Conservation (phyloP, 257 asterid genomes). For the Solanum piurae region DNA sequence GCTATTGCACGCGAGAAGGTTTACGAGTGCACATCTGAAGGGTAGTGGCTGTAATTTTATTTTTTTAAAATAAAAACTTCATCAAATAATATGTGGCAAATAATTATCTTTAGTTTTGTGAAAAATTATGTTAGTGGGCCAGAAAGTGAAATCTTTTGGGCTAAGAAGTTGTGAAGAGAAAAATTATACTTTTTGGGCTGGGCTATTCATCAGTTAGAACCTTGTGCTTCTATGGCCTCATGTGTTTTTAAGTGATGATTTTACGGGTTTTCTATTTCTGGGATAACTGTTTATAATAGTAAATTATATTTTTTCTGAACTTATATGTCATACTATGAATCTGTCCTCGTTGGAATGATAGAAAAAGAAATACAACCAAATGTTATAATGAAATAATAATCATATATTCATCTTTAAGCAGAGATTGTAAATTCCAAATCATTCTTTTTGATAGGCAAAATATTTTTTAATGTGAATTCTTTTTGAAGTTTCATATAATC, state of each 20-base stretch:
- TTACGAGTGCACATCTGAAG: not conserved
- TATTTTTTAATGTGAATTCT: too few relatives aligned
- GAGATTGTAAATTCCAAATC: not conserved
- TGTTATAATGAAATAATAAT: not conserved
- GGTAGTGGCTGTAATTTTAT: not conserved
- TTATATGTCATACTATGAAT: not conserved
- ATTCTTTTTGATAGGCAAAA: not conserved
- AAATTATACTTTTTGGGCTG: not conserved
- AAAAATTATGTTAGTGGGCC: not conserved
- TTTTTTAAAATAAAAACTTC: too few relatives aligned
- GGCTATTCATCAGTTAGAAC: not conserved
- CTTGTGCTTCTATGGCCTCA: not conserved
- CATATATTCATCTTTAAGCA: not conserved
- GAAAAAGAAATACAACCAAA: not conserved
- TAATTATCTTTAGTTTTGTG: not conserved
- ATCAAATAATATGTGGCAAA: not conserved
- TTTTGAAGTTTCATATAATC: not conserved
- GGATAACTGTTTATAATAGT: not conserved
- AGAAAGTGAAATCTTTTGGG: not conserved
- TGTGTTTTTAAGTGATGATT: not conserved
- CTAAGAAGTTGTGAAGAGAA: not conserved
- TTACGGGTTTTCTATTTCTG: too few relatives aligned
- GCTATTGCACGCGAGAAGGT: not conserved
- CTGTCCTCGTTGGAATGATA: not conserved
- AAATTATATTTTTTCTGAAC: too few relatives aligned